Evolutionary conservation across 345 rosid genomes (phyloP).

Genomic region (Lagerstroemia speciosa): DNA sequence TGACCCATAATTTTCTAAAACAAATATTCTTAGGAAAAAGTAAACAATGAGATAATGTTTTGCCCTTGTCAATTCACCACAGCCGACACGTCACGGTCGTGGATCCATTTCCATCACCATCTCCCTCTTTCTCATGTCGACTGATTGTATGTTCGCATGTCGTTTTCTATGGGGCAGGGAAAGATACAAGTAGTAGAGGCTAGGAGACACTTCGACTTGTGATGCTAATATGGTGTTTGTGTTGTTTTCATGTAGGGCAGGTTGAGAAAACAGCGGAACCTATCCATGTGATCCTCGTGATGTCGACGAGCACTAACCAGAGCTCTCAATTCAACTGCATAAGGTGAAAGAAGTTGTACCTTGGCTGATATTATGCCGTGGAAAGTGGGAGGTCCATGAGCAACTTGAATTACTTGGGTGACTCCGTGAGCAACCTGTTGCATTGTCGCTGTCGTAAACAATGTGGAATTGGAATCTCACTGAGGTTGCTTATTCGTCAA

Average conservation of each 20-base stretch:
- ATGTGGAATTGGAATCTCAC: background rate
- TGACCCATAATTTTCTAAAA: too few species aligned
- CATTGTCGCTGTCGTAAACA: background rate
- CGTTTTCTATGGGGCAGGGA: background rate
- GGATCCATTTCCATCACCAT: background rate
- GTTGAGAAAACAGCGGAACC: background rate
- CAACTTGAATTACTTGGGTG: background rate
- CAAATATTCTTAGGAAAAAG: too few species aligned
- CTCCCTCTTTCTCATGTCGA: background rate
- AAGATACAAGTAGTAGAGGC: background rate
- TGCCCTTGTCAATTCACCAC: too few species aligned
- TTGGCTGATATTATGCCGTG: too few species aligned
- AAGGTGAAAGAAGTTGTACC: too few species aligned
- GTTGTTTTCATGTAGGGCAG: background rate
- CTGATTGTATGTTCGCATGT: background rate
- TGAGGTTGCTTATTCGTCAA: background rate
- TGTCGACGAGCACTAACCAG: too few species aligned
- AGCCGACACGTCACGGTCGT: too few species aligned
- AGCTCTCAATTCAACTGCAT: too few species aligned
- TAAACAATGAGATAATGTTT: too few species aligned
- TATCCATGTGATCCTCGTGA: background rate
- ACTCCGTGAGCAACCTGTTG: background rate
- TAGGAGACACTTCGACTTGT: background rate
- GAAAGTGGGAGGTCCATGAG: too few species aligned
- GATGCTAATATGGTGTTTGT: background rate